Evolutionary conservation across 1,284 basidiomycete species (phyloP).

Genomic region (Grifola frondosa): DNA sequence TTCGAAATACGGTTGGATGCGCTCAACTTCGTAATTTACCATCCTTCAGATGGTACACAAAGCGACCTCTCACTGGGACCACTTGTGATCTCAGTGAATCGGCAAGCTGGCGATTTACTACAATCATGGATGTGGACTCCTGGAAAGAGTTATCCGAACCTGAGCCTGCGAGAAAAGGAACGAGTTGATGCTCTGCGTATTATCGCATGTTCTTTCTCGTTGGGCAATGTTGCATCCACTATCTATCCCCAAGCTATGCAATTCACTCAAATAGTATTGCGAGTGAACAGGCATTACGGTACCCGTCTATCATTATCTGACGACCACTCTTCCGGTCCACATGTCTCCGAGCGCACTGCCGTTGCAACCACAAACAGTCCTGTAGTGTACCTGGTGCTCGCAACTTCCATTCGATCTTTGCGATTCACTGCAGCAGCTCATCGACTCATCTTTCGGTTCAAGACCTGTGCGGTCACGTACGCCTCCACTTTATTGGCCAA

Average conservation of each 20-base stretch:
- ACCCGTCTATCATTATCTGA: background rate
- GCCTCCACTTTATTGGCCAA: constrained; percentile 40
- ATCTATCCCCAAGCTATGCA: constrained; percentile 62
- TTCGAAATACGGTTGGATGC: constrained; percentile 5
- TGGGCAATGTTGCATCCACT: constrained; percentile 46
- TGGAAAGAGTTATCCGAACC: constrained; percentile 21
- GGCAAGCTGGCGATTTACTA: constrained; percentile 20
- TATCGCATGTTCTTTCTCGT: constrained; percentile 37
- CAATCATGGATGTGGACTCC: constrained; percentile 14
- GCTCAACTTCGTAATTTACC: constrained; percentile 10
- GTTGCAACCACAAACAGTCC: constrained; percentile 1
- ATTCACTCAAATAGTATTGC: constrained; percentile 59
- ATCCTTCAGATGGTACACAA: constrained; percentile 9
- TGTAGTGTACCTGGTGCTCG: constrained; percentile 20
- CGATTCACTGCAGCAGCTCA: constrained; percentile 55
- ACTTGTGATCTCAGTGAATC: constrained; percentile 12
- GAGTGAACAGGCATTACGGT: constrained; percentile 38
- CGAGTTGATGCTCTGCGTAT: constrained; percentile 37
- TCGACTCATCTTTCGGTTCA: constrained; percentile 47
- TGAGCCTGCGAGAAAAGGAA: constrained; percentile 17
- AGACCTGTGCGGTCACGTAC: constrained; percentile 40
- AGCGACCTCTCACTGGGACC: constrained; percentile 22
- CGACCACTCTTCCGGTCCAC: background rate
- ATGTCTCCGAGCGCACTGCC: background rate
- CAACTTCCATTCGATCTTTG: constrained; percentile 30